Evolutionary conservation across 345 rosid genomes (phyloP).

Genomic region (Eucalyptus virginea): DNA sequence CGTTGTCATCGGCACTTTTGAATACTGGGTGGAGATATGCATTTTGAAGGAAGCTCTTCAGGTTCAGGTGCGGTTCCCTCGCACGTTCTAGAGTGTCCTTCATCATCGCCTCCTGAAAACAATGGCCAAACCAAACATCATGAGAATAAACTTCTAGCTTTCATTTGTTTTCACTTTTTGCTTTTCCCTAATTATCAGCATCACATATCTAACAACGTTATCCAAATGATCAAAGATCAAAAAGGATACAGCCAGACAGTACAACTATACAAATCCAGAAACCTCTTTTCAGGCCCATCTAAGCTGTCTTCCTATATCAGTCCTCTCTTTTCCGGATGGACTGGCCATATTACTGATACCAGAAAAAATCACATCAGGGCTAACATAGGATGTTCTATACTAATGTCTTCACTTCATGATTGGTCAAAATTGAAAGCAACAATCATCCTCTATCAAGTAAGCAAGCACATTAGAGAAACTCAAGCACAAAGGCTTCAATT

Average conservation of each 20-base stretch:
- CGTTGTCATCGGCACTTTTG: conserved; percentile 27
- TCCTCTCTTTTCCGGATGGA: neutral
- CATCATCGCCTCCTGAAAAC: conserved; percentile 83
- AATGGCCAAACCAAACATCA: neutral
- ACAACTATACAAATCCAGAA: neutral
- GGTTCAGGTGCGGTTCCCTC: conserved; percentile 57
- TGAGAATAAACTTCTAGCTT: neutral
- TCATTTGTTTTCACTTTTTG: neutral
- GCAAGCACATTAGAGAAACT: neutral
- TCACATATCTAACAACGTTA: neutral
- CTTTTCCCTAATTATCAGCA: neutral
- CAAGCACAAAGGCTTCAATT: neutral
- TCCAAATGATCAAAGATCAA: neutral
- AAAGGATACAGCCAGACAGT: neutral
- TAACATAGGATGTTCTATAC: neutral
- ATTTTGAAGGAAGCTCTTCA: conserved; percentile 61
- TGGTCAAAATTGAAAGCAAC: neutral
- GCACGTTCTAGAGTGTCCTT: conserved; percentile 75
- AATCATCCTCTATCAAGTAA: neutral
- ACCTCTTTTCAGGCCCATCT: neutral
- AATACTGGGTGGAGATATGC: conserved; percentile 71
- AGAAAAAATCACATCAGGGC: neutral
- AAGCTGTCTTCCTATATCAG: too few species aligned
- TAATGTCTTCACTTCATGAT: neutral
- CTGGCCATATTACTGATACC: neutral